Base-by-base conservation (phyloP, 768 basidiomycete genomes). In the Cytidiella melzeri region DNA sequence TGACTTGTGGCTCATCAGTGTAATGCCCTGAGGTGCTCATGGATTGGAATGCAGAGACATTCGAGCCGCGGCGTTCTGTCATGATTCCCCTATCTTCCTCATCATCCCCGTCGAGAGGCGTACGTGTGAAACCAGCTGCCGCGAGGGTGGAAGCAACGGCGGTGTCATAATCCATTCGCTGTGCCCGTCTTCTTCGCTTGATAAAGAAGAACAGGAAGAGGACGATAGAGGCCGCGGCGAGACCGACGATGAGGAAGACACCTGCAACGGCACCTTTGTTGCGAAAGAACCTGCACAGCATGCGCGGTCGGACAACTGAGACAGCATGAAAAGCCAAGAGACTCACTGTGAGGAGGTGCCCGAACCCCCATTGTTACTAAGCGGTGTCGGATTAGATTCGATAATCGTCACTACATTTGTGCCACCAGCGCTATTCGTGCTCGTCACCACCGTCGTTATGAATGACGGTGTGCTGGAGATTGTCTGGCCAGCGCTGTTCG, bases 261-360 rank as follows among this genome's bases (percentile, higher is more conserved):
- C 89, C 95, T 1, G 86, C 86, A 3, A 97, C 92, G 10, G 92
- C 94, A 18, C 92, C 92, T 20, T 84, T 87, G 62, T 95, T 89
- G 43, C 65, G 65, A 67, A 95, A 94, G 70, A 96, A 98, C 48
- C 87, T 90, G 55, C 12, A 30, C 5, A 34, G 30, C 30, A 15
- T 34, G 15, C 7, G 30, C 30, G 30, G 15, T 7, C 15, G 30
- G 9, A 34, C 30, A 34, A 26, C 36, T 19, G 12, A 5, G 24
- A 19, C 43, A 28, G 6, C 11, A 34, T 24, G 36, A 25, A 23
- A 38, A 18, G 26, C 21, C 26, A 51, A 52, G 28, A 34, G 30
- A 55, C 80, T 65, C 63, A 88, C 87, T 78, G 69, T 40, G 76
- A 75, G 39, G 60, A 67, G 11, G 67, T 61, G 44, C 63, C 67